Conservation (phyloP, 345 rosid genomes). For the Raphanus raphanistrum region DNA sequence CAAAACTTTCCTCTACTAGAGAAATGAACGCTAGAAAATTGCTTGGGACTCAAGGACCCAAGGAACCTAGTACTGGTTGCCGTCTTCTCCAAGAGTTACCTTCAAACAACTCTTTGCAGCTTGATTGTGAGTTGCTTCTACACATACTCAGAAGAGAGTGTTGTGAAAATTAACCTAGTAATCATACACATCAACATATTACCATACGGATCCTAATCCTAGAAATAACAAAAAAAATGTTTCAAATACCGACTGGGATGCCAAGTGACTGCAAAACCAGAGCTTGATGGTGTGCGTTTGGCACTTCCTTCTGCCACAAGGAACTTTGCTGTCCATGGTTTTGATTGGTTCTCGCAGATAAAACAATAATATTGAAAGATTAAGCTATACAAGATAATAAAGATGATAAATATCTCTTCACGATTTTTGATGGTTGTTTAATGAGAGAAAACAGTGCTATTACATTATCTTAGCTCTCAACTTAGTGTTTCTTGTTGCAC, state of each 20-base stretch:
- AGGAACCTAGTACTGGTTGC: slow-evolving; percentile 57
- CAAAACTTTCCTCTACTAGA: slow-evolving; percentile 59
- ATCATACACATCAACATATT: no score
- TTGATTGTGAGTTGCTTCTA: slow-evolving; percentile 56
- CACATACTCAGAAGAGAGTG: slow-evolving; percentile 41
- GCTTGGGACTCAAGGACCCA: slow-evolving; percentile 45
- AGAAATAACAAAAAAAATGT: no score
- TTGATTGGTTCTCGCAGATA: background rate
- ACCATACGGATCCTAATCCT: no score
- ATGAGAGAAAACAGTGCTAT: background rate
- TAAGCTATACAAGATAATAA: no score
- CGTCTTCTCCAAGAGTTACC: slow-evolving; percentile 52
- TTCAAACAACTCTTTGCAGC: slow-evolving; percentile 52
- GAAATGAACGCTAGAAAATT: slow-evolving; percentile 53
- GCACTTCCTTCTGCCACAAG: no score
- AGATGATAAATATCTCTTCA: background rate
- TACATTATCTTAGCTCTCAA: no score
- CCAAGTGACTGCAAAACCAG: no score
- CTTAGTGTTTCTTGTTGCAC: no score
- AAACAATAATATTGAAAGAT: no score
- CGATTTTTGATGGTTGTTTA: background rate
- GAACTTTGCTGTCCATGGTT: background rate
- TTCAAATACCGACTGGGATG: no score
- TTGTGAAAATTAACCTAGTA: slow-evolving; percentile 45
- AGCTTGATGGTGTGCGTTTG: no score